These are phyloP conservation scores for Ophiostoma fasciatum DNA, from an alignment of 2,329 filamentous ascomycete genomes.

Conservation along the genomic window DNA sequence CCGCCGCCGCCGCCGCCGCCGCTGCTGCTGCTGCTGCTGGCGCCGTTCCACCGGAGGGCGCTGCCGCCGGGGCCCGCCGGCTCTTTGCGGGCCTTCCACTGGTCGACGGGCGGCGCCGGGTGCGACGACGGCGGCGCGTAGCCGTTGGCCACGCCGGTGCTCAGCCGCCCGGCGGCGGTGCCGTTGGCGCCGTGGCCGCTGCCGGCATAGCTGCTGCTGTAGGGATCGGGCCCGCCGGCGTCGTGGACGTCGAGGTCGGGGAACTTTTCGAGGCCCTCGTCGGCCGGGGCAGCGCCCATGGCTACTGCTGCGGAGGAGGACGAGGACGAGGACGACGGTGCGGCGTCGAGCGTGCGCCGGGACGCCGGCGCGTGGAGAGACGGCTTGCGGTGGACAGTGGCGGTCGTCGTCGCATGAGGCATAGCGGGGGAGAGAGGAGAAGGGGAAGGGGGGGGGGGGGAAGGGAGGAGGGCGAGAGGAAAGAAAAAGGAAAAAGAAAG, in stretches of 20 bases:
- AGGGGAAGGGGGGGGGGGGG: neutral
- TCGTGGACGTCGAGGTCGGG: constrained; percentile 34
- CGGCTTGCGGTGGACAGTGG: constrained; percentile 3
- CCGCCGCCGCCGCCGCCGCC: constrained; percentile 22
- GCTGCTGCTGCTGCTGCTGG: constrained; percentile 10
- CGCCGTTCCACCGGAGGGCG: constrained; percentile 16
- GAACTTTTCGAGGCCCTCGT: constrained; percentile 37
- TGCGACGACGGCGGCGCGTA: constrained; percentile 5
- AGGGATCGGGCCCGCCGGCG: constrained; percentile 5
- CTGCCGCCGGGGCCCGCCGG: constrained; percentile 21
- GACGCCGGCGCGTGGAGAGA: constrained; percentile 1
- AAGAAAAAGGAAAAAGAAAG: neutral
- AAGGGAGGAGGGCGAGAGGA: neutral
- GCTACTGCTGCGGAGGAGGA: too few species aligned
- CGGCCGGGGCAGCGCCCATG: constrained; percentile 11
- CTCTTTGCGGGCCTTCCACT: constrained; percentile 48
- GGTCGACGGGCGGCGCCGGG: constrained; percentile 19
- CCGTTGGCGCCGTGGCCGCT: too few species aligned
- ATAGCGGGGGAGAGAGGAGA: constrained; percentile 3
- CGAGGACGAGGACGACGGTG: too few species aligned
- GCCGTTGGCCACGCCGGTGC: constrained; percentile 17
- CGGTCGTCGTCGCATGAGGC: constrained; percentile 9
- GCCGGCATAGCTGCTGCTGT: constrained; percentile 10
- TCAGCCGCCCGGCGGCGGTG: constrained; percentile 14
- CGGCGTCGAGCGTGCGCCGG: neutral